Evolutionary conservation across 371 early-diverging fungal genomes (phyloP).

Genomic region (Aphelidium insulamus): DNA sequence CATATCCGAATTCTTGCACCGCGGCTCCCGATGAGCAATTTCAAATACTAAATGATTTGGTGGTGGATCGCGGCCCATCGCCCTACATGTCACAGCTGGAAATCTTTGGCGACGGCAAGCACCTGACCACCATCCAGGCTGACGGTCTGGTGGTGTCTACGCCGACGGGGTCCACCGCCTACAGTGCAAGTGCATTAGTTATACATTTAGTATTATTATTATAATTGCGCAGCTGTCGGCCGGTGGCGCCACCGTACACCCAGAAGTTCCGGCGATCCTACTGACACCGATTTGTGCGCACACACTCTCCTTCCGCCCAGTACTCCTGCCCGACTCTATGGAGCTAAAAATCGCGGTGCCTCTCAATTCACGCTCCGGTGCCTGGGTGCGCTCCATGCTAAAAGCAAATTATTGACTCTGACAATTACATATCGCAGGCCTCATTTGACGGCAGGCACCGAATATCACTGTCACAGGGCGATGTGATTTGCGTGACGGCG

Average conservation of each 20-base stretch:
- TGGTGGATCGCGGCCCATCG: slow-evolving; percentile 69
- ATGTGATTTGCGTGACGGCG: slow-evolving; percentile 59
- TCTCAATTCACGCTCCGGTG: slow-evolving; percentile 35
- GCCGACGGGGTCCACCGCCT: slow-evolving; percentile 22
- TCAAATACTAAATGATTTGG: slow-evolving; percentile 49
- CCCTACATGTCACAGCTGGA: slow-evolving; percentile 71
- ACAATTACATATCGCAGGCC: too few relatives aligned
- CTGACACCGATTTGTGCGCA: slow-evolving; percentile 90
- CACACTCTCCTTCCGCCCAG: slow-evolving; percentile 76
- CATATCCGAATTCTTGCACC: too few relatives aligned
- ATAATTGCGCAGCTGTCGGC: slow-evolving; percentile 40
- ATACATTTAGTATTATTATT: neutral
- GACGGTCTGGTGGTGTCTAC: slow-evolving; percentile 18
- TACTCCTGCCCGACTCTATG: slow-evolving; percentile 70
- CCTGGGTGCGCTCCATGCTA: too few relatives aligned
- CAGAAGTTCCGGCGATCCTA: slow-evolving; percentile 66
- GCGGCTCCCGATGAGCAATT: slow-evolving; percentile 17
- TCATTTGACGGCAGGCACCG: too few relatives aligned
- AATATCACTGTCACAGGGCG: too few relatives aligned
- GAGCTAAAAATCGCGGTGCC: slow-evolving; percentile 51
- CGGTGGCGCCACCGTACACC: slow-evolving; percentile 81
- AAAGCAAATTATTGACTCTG: too few relatives aligned
- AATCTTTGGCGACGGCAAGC: slow-evolving; percentile 62
- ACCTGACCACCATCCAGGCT: slow-evolving; percentile 28
- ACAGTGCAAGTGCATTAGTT: slow-evolving; percentile 12